Evolutionary conservation across 257 asterid genomes (phyloP).

Genomic region (Paraleonurus japonicus): DNA sequence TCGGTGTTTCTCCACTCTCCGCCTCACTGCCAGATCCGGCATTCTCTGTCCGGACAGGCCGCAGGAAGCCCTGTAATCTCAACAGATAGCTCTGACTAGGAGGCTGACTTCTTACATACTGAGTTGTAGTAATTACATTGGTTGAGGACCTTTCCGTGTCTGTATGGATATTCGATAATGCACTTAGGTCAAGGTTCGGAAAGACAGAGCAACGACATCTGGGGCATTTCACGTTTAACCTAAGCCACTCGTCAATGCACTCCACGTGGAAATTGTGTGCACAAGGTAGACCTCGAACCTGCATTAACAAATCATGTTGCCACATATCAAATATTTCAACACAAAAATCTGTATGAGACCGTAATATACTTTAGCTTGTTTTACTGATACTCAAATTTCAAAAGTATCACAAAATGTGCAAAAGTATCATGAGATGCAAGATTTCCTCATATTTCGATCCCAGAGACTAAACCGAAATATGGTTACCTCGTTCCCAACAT

Average conservation of each 20-base stretch:
- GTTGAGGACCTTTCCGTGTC: constrained; percentile 57
- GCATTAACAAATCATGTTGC: constrained; percentile 12
- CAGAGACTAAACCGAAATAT: background rate
- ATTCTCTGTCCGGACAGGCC: constrained; percentile 47
- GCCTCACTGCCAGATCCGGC: constrained; percentile 42
- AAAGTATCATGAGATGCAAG: too few relatives aligned
- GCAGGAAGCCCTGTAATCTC: constrained; percentile 81
- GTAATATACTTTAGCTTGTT: too few relatives aligned
- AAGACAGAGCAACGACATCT: constrained; percentile 95
- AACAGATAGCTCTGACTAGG: constrained; percentile 75
- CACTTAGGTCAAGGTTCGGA: constrained; percentile 92
- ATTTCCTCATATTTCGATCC: too few relatives aligned
- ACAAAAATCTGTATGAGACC: too few relatives aligned
- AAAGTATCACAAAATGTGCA: too few relatives aligned
- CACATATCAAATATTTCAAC: background rate
- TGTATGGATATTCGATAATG: constrained; percentile 67
- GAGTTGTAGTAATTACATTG: constrained; percentile 53
- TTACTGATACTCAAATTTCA: too few relatives aligned
- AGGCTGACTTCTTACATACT: constrained; percentile 63
- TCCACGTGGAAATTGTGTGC: constrained; percentile 98
- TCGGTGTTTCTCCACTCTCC: constrained; percentile 33
- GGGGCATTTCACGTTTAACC: constrained; percentile 89
- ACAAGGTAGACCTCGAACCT: constrained; percentile 98
- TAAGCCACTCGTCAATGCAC: constrained; percentile 97
- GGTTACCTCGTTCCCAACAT: constrained; percentile 80